Conservation (phyloP, 2,329 filamentous ascomycete genomes). For the Claviceps pazoutovae region DNA sequence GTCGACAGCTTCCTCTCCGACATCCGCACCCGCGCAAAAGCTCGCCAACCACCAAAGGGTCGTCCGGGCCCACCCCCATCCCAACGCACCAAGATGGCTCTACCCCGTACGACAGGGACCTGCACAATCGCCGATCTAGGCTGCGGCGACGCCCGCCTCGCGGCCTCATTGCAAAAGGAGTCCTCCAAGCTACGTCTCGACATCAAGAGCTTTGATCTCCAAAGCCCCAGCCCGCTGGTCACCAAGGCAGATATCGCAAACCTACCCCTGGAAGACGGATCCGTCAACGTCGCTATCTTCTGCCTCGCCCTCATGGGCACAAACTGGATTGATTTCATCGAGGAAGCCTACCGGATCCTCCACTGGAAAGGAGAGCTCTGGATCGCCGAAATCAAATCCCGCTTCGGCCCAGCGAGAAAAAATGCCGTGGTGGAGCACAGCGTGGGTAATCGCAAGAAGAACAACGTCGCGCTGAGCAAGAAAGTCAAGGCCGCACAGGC, state of each 20-base stretch:
- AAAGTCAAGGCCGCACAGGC: conserved; percentile 28
- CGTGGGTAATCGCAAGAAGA: conserved; percentile 54
- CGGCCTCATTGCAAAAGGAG: conserved; percentile 50
- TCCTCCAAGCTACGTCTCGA: conserved; percentile 55
- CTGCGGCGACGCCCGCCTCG: conserved; percentile 80
- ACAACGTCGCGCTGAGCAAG: conserved; percentile 22
- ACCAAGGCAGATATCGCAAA: conserved; percentile 81
- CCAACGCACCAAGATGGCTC: conserved; percentile 26
- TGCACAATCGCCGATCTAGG: conserved; percentile 83
- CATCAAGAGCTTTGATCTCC: conserved; percentile 76
- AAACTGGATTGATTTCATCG: conserved; percentile 93
- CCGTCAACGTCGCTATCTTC: conserved; percentile 80
- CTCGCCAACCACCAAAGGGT: conserved; percentile 22
- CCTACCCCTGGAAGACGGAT: conserved; percentile 60
- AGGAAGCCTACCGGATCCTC: conserved; percentile 85
- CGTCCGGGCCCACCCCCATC: conserved; percentile 15
- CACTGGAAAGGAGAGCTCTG: conserved; percentile 92
- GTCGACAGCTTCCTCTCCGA: conserved; percentile 72
- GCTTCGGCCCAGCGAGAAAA: conserved; percentile 44
- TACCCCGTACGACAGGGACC: conserved; percentile 58
- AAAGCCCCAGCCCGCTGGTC: conserved; percentile 60
- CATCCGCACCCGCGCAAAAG: conserved; percentile 52
- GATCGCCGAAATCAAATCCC: conserved; percentile 92
- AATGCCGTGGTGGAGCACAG: conserved; percentile 46
- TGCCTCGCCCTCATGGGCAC: conserved; percentile 97